Base-by-base conservation (phyloP, 2,329 filamentous ascomycete genomes). In the Ceratocystiopsis sp. region DNA sequence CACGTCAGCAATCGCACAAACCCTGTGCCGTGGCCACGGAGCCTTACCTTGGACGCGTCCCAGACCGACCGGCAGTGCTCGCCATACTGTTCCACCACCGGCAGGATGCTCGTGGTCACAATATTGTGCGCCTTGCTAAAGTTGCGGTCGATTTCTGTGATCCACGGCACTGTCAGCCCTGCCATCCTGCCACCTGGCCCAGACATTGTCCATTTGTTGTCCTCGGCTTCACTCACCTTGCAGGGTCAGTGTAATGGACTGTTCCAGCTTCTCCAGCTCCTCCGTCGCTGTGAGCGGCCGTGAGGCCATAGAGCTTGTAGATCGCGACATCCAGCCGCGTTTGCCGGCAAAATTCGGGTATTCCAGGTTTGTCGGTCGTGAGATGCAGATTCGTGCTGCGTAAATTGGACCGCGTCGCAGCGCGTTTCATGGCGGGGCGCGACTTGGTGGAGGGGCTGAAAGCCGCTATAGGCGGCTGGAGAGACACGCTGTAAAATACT, bases 41-140 rank as follows among this genome's bases (percentile, higher is more conserved):
- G 25, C 25, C 36, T 15, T 45, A 89, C 85, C 75, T 93, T 94
- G 43, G 89, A 93, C 18, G 87, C 86, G 53, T 96, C 87, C 91
- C 91, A 98, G 2, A 98, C 89, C 40, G 86, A 78, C 49, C 80
- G 80, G 2, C 91, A 96, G 57, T 96, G 83, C 51, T 93, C 85
- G 38, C 84, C 84, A 62, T 98, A 98, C 56, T 93, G 81, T 58
- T 96, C 89, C 17, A 98, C 86, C 1, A 95, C 73, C 1, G 91
- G 91, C 3, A 98, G 64, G 44, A 98, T 95, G 57, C 79, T 93
- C 1, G 82, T 80, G 1, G 91, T 96, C 35, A 98, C 89, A 46
- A 98, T 96, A 49, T 86, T 80, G 61, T 98, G 91, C 29, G 91
- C 87, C 56, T 84, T 85, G 64, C 84, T 95, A 60, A 98, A 98